A percentile compares a stretch with the other conserved stretches of the same genome.
Evolutionary conservation across 1,139 yeast species (phyloP).

Genomic region (Nakaseomyces bracarensis): DNA sequence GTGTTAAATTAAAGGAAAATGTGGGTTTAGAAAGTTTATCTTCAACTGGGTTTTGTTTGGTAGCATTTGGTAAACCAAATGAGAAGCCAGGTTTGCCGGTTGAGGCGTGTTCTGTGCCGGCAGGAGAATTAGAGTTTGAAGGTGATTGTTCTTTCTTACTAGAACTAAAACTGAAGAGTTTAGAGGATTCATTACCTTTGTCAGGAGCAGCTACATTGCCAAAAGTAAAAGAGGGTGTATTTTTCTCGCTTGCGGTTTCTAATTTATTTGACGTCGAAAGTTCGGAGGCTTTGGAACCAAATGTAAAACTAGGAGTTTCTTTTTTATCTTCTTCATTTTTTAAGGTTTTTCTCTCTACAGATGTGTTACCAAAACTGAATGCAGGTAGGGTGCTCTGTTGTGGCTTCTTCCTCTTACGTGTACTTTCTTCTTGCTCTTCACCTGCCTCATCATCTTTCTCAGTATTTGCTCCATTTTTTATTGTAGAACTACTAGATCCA

Average conservation of each 20-base stretch:
- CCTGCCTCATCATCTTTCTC: neutral
- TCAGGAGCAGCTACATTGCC: slow-evolving; percentile 5
- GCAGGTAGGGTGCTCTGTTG: neutral
- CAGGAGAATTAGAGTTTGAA: too few species aligned
- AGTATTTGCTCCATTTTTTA: neutral
- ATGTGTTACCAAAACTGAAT: neutral
- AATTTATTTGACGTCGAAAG: slow-evolving; percentile 3
- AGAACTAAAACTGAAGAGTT: neutral
- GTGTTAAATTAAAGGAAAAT: slow-evolving; percentile 8
- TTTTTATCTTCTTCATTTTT: neutral
- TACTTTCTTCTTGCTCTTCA: neutral
- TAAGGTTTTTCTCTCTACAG: neutral
- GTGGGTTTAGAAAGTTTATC: slow-evolving; percentile 9
- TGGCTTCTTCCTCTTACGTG: slow-evolving; percentile 4
- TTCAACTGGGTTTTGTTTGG: neutral
- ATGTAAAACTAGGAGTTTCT: slow-evolving; percentile 6
- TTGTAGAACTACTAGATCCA: neutral
- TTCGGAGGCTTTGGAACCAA: slow-evolving; percentile 10
- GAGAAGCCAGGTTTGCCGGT: slow-evolving; percentile 4
- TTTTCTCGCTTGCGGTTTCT: neutral
- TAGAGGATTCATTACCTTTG: neutral
- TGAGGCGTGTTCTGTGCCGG: too few species aligned
- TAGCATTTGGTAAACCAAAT: neutral
- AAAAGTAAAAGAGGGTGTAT: slow-evolving; percentile 12
- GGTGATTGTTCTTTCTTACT: too few species aligned